phyloP scores from a whole-genome alignment of 192 early-diverging fungal species.

The Dimargaris xerosporica region DNA sequence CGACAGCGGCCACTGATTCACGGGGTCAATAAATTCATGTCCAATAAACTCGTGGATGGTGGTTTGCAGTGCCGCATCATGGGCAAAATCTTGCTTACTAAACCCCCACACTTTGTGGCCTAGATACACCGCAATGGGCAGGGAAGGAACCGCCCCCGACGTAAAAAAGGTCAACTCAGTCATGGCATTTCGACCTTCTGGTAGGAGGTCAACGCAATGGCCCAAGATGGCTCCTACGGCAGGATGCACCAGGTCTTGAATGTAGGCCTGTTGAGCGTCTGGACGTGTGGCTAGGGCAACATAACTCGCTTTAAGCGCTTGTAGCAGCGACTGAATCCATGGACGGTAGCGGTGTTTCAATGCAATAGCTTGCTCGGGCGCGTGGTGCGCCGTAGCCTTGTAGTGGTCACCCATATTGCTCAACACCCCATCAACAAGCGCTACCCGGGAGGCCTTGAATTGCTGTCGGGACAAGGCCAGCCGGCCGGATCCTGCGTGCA shows the following conservation, averaged over 20 bases:
- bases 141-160: background rate
- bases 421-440: background rate
- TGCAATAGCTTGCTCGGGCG: background rate
- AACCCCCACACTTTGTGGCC: background rate
- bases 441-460: background rate
- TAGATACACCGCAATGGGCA: background rate
- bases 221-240: background rate
- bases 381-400: background rate
- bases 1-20: background rate
- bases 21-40: background rate
- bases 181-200: background rate
- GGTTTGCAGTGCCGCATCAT: background rate
- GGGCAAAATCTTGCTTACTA: background rate
- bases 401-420: background rate
- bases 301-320: background rate
- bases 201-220: background rate
- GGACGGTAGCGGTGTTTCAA: background rate
- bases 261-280: background rate
- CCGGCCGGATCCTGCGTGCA: background rate
- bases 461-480: background rate
- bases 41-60: background rate
- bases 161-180: background rate
- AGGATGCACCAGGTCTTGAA: background rate
- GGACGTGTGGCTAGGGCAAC: background rate
- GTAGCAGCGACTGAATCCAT: background rate